Conservation (phyloP, 805 yeast species). For the Blastobotrys muscicola region DNA sequence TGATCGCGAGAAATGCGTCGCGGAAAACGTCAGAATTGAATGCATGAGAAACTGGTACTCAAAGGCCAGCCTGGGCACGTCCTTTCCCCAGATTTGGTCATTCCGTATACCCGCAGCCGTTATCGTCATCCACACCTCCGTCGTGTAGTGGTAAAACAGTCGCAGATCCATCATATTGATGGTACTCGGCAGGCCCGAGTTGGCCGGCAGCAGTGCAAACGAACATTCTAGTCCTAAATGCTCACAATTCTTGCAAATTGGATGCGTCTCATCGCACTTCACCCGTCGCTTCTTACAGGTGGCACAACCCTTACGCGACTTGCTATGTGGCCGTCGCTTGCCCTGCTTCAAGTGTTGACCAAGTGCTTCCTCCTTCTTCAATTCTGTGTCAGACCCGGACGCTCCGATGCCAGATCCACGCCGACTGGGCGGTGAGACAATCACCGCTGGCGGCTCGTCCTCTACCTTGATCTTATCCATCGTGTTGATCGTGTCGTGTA, state of each 20-base stretch:
- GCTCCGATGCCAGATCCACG: background rate
- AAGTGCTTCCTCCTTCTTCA: background rate
- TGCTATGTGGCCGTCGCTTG: conserved; percentile 81
- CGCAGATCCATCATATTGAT: conserved; percentile 68
- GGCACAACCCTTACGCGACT: conserved; percentile 80
- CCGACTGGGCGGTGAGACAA: no score
- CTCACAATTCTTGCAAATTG: conserved; percentile 67
- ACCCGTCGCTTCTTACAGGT: conserved; percentile 86
- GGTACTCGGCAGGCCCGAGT: conserved; percentile 12
- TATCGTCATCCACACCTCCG: conserved; percentile 76
- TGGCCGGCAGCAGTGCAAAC: conserved; percentile 6
- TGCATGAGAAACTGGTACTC: conserved; percentile 88
- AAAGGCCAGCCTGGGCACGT: conserved; percentile 83
- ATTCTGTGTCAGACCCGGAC: background rate
- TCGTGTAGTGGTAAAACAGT: conserved; percentile 79
- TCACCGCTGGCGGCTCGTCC: no score
- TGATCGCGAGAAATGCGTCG: conserved; percentile 75
- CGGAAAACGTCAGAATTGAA: conserved; percentile 80
- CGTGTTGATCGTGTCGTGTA: no score
- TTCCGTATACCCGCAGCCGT: conserved; percentile 87
- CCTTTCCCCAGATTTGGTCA: conserved; percentile 75
- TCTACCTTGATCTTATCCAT: no score
- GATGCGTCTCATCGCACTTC: conserved; percentile 84
- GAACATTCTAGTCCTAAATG: conserved; percentile 68
- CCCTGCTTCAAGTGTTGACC: no score